Evolutionary conservation across 345 rosid genomes (phyloP).

Genomic region (Bretschneidera sinensis): DNA sequence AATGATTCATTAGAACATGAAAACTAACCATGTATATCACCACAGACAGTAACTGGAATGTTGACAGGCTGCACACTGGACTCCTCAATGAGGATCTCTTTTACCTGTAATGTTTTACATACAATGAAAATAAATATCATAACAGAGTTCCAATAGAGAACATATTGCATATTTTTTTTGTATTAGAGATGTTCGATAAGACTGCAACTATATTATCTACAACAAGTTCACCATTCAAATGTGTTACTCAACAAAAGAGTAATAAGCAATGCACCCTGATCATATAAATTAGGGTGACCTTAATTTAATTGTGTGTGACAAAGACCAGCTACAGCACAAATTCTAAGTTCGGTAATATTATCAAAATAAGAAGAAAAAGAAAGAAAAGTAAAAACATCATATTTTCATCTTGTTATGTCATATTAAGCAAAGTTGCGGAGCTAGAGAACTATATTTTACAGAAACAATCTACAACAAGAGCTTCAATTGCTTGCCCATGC

Average conservation of each 20-base stretch:
- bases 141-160: not conserved
- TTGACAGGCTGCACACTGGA: constrained; percentile 99
- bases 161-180: not conserved
- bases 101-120: constrained; percentile 50
- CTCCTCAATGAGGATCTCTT: constrained; percentile 94
- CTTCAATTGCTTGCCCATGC: too few relatives aligned
- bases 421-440: too few relatives aligned
- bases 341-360: not conserved
- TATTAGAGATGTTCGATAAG: not conserved
- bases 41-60: constrained; percentile 98
- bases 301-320: too few relatives aligned
- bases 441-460: too few relatives aligned
- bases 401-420: not conserved
- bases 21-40: constrained; percentile 99
- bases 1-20: constrained; percentile 98
- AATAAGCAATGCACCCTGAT: too few relatives aligned
- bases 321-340: too few relatives aligned
- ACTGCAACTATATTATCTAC: not conserved
- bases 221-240: not conserved
- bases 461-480: too few relatives aligned
- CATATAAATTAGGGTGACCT: not conserved
- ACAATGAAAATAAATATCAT: not conserved
- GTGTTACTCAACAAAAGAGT: not conserved
- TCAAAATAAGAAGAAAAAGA: too few relatives aligned
- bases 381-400: not conserved